Evolutionary conservation across 2,329 filamentous ascomycete genomes (phyloP).

Genomic region (Cordyceps fumosorosea): DNA sequence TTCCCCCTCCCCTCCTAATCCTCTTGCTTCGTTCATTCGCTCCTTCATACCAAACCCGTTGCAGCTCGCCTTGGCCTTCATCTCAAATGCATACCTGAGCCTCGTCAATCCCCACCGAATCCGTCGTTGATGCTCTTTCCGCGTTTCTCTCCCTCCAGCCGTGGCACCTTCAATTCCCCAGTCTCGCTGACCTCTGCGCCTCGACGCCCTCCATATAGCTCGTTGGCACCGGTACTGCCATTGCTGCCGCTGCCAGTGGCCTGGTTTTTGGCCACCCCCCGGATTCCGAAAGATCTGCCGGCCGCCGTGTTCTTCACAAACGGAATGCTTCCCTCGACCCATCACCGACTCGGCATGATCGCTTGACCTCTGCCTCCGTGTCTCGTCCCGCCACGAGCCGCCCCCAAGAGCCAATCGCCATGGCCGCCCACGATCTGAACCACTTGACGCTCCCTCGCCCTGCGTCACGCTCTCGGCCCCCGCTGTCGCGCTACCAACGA

Average conservation of each 20-base stretch:
- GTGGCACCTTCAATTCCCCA: not conserved
- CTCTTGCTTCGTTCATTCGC: not conserved
- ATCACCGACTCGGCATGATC: slow-evolving; percentile 14
- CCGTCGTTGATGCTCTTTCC: not conserved
- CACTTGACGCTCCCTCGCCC: slow-evolving; percentile 21
- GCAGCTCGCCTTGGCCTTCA: slow-evolving; percentile 11
- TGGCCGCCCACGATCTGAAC: not conserved
- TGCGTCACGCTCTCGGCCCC: slow-evolving; percentile 28
- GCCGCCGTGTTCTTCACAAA: slow-evolving; percentile 18
- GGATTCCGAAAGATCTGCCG: slow-evolving; percentile 31
- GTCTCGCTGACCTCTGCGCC: not conserved
- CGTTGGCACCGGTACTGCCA: slow-evolving; percentile 54
- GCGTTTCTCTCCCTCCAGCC: not conserved
- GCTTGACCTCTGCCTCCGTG: not conserved
- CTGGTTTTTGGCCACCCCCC: slow-evolving; percentile 51
- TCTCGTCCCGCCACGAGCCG: slow-evolving; percentile 4
- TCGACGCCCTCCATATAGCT: slow-evolving; percentile 35
- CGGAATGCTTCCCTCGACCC: slow-evolving; percentile 10
- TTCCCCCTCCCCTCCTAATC: not conserved
- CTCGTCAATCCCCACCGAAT: not conserved
- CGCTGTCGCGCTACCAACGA: slow-evolving; percentile 31
- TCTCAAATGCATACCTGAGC: slow-evolving; percentile 11
- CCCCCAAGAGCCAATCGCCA: not conserved
- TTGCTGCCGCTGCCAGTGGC: slow-evolving; percentile 53
- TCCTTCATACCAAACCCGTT: not conserved